Percentiles rank a stretch among this genome's conserved stretches.
Evolutionary conservation across 768 basidiomycete species (phyloP).

Genomic region (Russula lepida): DNA sequence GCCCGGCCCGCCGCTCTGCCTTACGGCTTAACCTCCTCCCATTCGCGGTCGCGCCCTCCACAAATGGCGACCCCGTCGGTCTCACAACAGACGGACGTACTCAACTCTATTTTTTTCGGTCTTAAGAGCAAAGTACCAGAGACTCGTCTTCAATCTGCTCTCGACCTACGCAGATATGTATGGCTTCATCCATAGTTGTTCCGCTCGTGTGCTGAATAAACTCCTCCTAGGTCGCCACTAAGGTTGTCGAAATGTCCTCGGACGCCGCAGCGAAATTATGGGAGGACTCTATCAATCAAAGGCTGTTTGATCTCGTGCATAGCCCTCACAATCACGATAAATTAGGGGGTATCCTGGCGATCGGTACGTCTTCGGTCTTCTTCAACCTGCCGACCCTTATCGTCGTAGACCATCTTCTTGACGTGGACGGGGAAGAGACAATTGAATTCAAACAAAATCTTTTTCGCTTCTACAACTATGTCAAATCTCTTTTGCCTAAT

Average conservation of each 20-base stretch:
- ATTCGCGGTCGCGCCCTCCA: constrained; percentile 5
- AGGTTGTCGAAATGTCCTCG: constrained; percentile 71
- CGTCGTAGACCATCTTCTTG: constrained; percentile 60
- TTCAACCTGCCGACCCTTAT: constrained; percentile 8
- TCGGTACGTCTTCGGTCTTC: constrained; percentile 44
- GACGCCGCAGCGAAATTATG: constrained; percentile 76
- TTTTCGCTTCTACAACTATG: constrained; percentile 86
- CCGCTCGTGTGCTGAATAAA: constrained; percentile 6
- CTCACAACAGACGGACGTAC: constrained; percentile 50
- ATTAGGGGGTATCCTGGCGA: constrained; percentile 80
- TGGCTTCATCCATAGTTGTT: constrained; percentile 23
- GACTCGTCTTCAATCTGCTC: constrained; percentile 55
- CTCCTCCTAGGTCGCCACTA: constrained; percentile 53
- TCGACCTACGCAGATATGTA: constrained; percentile 69
- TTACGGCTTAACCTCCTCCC: not conserved
- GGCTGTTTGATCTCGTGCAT: constrained; percentile 76
- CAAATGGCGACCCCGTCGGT: constrained; percentile 56
- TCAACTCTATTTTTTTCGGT: constrained; percentile 58
- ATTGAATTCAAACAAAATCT: constrained; percentile 74
- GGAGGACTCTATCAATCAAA: constrained; percentile 76
- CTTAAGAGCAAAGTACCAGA: constrained; percentile 60
- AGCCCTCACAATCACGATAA: constrained; percentile 72
- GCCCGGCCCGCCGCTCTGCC: not conserved
- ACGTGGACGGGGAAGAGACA: constrained; percentile 69
- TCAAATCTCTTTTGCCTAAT: constrained; percentile 86